Evolutionary conservation across 306 rosid species (phyloP), one percentile per base, ranked within the genome.

Genomic region (Corylus americana): DNA sequence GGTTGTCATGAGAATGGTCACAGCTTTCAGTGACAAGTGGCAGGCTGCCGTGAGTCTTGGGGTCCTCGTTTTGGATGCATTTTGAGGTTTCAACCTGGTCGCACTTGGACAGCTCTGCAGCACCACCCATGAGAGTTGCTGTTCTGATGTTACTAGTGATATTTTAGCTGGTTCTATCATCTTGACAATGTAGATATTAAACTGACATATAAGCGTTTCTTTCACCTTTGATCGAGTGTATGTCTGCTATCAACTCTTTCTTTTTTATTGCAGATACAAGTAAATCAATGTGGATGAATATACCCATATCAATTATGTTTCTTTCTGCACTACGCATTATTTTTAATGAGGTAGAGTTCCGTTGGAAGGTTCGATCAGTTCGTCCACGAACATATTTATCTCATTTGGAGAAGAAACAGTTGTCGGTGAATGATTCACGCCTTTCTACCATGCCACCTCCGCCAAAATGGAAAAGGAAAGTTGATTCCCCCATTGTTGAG

Each of bases 231-330:
- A 71, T 42, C 18, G 48, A 47, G 35, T 63, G 74, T n/a, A 37
- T 76, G 2, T 22, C 39, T 6, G 12, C 20, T 5, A 12, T 73
- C 73, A 58, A 68, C 68, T 44, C 3, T 61, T 20, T 73, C 11
- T 69, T 61, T 5, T 27, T 45, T 57, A 58, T 55, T 79, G 67
- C 89, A 96, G 99, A 93, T 88, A 91, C 99, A 31, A 96, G 98
- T 86, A 92, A 90, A 80, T 93, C 99, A 29, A 91, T 91, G 96
- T 93, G 96, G 98, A 88, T 93, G 97, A 96, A 96, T 84, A 50
- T 93, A 22, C 99, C 99, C 2, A 80, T 90, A 82, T 80, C 99
- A 16, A 81, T 96, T 86, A 84, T 96, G 51, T 81, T 96, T 45
- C 92, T 89, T 75, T 87, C 78, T 72, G 93, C 84, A n/a, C 29